These are phyloP conservation scores for Westerdykella sp. DNA, from an alignment of 2,329 filamentous ascomycete genomes.

Conservation along the genomic window DNA sequence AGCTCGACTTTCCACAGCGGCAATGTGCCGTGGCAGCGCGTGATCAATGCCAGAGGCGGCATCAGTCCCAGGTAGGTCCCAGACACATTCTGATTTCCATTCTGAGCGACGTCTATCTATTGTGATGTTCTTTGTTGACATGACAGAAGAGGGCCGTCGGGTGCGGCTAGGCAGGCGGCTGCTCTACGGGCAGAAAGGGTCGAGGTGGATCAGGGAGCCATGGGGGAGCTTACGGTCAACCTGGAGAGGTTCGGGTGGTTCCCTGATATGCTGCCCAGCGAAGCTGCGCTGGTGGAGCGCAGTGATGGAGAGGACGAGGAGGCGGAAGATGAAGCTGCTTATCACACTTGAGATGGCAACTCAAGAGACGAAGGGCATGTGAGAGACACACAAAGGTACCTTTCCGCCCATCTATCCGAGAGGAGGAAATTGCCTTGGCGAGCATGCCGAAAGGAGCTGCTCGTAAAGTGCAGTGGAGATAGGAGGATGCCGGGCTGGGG, in stretches of 20 bases:
- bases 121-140: constrained; percentile 18
- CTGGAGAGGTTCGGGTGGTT: constrained; percentile 47
- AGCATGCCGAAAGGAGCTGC: too few relatives aligned
- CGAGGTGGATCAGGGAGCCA: constrained; percentile 39
- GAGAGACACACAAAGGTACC: neutral
- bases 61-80: constrained; percentile 71
- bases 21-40: constrained; percentile 91
- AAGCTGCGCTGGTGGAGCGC: constrained; percentile 33
- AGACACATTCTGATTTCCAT: constrained; percentile 3
- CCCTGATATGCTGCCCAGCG: constrained; percentile 46
- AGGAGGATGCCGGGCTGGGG: constrained; percentile 14
- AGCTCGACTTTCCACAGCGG: constrained; percentile 56
- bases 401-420: neutral
- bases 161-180: constrained; percentile 44
- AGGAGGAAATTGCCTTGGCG: neutral
- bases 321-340: constrained; percentile 20
- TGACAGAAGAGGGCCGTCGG: constrained; percentile 38
- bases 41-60: constrained; percentile 78
- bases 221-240: constrained; percentile 46
- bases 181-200: constrained; percentile 45
- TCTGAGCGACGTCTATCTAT: constrained; percentile 3
- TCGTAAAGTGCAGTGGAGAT: constrained; percentile 5
- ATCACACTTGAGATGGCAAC: constrained; percentile 26
- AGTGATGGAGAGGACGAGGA: constrained; percentile 29
- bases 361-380: neutral